Evolutionary conservation across 1,284 basidiomycete species (phyloP), one percentile per base, ranked within the genome.

Genomic region (Trametes pubescens): DNA sequence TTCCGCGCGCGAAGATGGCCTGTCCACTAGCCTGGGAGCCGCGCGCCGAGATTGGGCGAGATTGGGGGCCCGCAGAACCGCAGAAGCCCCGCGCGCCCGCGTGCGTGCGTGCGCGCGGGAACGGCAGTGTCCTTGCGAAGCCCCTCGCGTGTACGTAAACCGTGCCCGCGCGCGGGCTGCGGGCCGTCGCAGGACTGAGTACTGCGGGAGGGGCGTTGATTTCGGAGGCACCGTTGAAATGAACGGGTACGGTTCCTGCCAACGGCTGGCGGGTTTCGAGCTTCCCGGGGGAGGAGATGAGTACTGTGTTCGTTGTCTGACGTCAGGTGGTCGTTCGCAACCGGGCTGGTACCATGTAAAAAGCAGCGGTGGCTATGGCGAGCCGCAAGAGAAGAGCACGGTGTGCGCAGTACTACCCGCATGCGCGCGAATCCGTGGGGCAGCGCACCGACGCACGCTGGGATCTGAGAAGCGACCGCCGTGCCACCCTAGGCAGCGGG

Each of bases 1-100:
- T 54, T 54, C 57, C 46, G 47, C 47, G 47, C 60, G 53, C 60
- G 60, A 61, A 61, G 59, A 60, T 44, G 59, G 44, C 46, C 26
- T 21, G 21, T 22, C 34, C 24, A 37, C n/a, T 9, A n/a, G 40
- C 53, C 26, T 55, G 53, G 53, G 53, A 55, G 43, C 53, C 40
- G 26, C 24, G 16, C 26, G n/a, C n/a, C 40, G 47, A 46, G 53
- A 46, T 46, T 44, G 43, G 53, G 53, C 10, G 29, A 44, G 53
- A 55, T 55, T 34, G 26, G 40, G 43, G 29, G 53, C 40, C 24
- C 16, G 22, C 24, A 43, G 52, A 54, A 29, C 14, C 26, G n/a
- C 40, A 44, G 53, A 55, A 55, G 53, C 47, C 5, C n/a, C 44
- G 21, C 38, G 21, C 22, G 11, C 51, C 35, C 52, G 37, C 38